Base-by-base conservation (phyloP, 352 stramenopile genomes). In the Halophytophthora polymorphica region DNA sequence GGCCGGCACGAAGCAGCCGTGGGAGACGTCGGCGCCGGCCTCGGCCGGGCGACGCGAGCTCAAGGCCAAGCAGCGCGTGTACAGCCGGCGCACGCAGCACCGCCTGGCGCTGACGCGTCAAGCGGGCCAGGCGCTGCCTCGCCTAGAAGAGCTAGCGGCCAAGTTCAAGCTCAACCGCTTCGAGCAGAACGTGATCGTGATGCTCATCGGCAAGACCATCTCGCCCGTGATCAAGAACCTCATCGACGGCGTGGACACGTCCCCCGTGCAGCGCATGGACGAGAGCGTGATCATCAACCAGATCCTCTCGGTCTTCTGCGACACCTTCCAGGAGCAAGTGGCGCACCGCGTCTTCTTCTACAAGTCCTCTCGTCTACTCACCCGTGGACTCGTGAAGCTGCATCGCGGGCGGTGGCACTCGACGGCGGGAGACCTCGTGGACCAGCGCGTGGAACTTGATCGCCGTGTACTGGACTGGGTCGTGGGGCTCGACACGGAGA, bases 271-370 rank as follows among this genome's bases (percentile, higher is more conserved):
- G 66, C 80, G 83, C 42, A 91, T 95, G 80, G 86, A 96, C 49
- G 83, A 94, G 56, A 91, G 79, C 53, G 88, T 93, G 56, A 93
- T 91, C 47, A 91, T 96, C 63, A 93, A 93, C 63, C 81, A 93
- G 60, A 87, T 93, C 45, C 48, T 96, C 37, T 88, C 76, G 31
- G 79, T 96, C 18, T 93, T 96, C 34, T 96, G 86, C 43, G 83
- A 96, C 49, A 90, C 79, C 8, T 96, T 96, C 53, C 77, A 92
- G 53, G 81, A 92, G 38, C 86, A 96, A 58, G 83, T 96, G 19
- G 79, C 79, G 11, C 81, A 94, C 48, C 81, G 86, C 36, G 74
- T 89, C 17, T 92, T 80, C 66, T 96, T 96, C 36, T 96, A 96
- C 80, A 93, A 94, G 71, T 92, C 79, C 14, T 89, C 82, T 23